phyloP scores from a whole-genome alignment of 108 stramenopile genomes.

The Skeletonema marinoi region DNA sequence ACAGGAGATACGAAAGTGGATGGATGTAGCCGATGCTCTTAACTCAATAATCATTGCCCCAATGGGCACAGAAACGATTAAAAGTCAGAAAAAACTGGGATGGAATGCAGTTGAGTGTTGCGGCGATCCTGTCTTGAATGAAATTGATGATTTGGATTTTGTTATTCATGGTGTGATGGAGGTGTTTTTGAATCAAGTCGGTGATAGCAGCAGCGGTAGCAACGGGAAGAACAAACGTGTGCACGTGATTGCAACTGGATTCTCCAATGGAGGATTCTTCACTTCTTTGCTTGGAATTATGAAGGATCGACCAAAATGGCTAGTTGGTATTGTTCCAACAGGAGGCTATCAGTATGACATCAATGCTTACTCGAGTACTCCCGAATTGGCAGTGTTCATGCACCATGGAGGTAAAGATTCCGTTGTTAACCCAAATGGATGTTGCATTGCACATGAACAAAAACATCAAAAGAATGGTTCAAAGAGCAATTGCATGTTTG shows the following conservation, averaged over 20 bases:
- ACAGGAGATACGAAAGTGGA: constrained; percentile 40
- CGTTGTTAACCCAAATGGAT: constrained; percentile 39
- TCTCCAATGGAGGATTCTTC: constrained; percentile 48
- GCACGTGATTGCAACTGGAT: constrained; percentile 41
- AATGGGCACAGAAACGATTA: constrained; percentile 7
- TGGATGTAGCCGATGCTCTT: neutral
- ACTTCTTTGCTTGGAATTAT: constrained; percentile 34
- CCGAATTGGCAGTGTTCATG: constrained; percentile 30
- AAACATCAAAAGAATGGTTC: neutral
- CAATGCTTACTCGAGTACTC: constrained; percentile 7
- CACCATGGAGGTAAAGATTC: constrained; percentile 42
- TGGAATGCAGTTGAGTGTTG: constrained; percentile 44
- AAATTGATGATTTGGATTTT: constrained; percentile 39
- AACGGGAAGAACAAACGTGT: neutral
- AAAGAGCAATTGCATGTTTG: constrained; percentile 24
- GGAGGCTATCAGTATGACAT: constrained; percentile 46
- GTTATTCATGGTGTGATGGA: constrained; percentile 12
- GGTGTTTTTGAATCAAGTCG: constrained; percentile 9
- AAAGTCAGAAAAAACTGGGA: constrained; percentile 15
- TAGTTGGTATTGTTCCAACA: constrained; percentile 45
- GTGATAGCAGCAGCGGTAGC: neutral
- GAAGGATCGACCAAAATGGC: constrained; percentile 13
- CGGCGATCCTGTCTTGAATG: constrained; percentile 30
- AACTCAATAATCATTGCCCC: constrained; percentile 33
- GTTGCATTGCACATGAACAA: constrained; percentile 6